Conservation (phyloP, 306 rosid species). For the Bauhinia variegata region DNA sequence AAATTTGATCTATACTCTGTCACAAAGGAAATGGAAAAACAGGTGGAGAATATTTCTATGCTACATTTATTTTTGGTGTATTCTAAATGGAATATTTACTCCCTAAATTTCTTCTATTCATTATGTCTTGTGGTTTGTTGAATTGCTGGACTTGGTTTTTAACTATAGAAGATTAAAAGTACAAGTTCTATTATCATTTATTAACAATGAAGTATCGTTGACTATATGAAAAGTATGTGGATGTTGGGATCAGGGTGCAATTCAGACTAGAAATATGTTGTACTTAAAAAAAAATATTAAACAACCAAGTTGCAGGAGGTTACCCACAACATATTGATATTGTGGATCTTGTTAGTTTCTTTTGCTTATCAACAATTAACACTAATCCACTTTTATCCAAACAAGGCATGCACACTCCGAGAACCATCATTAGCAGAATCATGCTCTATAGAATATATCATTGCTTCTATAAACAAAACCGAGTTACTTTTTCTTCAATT, state of each 20-base stretch:
- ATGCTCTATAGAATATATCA: too few relatives aligned
- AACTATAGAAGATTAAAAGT: constrained; percentile 6
- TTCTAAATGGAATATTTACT: constrained; percentile 24
- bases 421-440: constrained; percentile 2
- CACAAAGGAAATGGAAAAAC: constrained; percentile 95
- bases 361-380: too few relatives aligned
- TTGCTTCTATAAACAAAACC: constrained; percentile 9
- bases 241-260: constrained; percentile 26
- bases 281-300: not conserved
- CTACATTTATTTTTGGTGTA: constrained; percentile 19
- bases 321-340: not conserved
- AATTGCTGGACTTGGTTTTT: constrained; percentile 24
- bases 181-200: constrained; percentile 16
- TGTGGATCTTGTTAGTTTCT: constrained; percentile 20
- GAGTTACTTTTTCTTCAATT: constrained; percentile 7
- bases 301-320: too few relatives aligned
- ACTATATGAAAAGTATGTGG: not conserved
- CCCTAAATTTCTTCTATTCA: not conserved
- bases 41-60: constrained; percentile 53
- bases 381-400: too few relatives aligned
- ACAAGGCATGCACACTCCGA: too few relatives aligned
- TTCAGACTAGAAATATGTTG: too few relatives aligned
- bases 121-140: constrained; percentile 18
- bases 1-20: constrained; percentile 89
- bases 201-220: constrained; percentile 1